These are phyloP conservation scores for Teunomyces barrocoloradensis DNA, from an alignment of 805 yeast genomes.

Conservation along the genomic window DNA sequence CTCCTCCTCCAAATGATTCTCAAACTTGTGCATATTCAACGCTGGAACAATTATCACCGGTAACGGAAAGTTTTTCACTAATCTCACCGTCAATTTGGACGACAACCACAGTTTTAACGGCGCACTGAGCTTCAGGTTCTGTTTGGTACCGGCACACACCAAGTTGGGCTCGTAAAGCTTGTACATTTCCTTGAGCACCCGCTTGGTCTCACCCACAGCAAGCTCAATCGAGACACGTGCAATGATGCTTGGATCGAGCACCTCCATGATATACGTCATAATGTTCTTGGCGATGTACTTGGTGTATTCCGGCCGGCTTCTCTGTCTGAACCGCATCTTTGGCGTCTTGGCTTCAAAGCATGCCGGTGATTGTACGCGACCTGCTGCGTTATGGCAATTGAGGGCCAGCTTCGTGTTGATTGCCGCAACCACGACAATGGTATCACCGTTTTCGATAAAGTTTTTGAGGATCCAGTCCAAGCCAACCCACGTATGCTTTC, in stretches of 20 bases:
- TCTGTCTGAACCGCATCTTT: slow-evolving; percentile 30
- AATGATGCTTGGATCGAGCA: slow-evolving; percentile 45
- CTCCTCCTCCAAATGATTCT: slow-evolving; percentile 38
- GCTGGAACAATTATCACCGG: slow-evolving; percentile 72
- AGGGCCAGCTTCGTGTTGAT: slow-evolving; percentile 24
- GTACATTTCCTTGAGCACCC: slow-evolving; percentile 57
- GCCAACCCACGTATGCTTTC: slow-evolving; percentile 81
- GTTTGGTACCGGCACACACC: slow-evolving; percentile 56
- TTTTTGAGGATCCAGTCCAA: slow-evolving; percentile 64
- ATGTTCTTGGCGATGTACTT: slow-evolving; percentile 46
- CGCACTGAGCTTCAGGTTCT: slow-evolving; percentile 39
- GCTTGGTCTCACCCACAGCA: slow-evolving; percentile 56
- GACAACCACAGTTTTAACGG: slow-evolving; percentile 61
- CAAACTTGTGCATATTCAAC: slow-evolving; percentile 53
- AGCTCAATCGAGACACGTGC: slow-evolving; percentile 59
- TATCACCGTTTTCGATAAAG: slow-evolving; percentile 63
- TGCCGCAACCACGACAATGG: slow-evolving; percentile 59
- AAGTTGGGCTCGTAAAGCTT: slow-evolving; percentile 60
- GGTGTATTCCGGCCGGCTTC: slow-evolving; percentile 48
- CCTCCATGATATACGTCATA: slow-evolving; percentile 50
- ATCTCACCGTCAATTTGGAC: slow-evolving; percentile 59
- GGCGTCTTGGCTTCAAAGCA: slow-evolving; percentile 21
- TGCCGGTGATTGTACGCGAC: slow-evolving; percentile 8
- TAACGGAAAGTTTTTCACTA: slow-evolving; percentile 60
- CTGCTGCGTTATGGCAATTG: background rate